Percentiles rank a stretch among this genome's conserved stretches.
phyloP scores from a whole-genome alignment of 495 filamentous ascomycete species.

The Entonaema liquescens region DNA sequence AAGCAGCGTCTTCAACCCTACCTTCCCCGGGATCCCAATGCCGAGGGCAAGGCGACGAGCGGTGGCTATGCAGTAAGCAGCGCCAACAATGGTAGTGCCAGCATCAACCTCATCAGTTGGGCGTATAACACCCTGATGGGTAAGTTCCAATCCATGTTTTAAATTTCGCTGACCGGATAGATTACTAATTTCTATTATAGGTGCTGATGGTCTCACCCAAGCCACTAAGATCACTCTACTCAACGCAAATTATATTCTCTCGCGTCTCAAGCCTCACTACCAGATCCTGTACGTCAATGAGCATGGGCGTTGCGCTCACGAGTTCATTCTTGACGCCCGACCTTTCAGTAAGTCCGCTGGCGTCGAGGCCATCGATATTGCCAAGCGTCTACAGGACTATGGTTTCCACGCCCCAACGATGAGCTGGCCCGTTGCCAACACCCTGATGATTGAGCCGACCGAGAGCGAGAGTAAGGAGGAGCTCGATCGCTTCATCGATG shows the following conservation, averaged over 20 bases:
- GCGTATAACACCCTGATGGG: conserved; percentile 98
- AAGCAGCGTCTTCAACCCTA: conserved; percentile 79
- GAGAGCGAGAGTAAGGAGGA: conserved; percentile 94
- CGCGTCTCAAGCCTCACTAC: conserved; percentile 88
- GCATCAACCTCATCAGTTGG: conserved; percentile 96
- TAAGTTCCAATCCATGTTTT: conserved; percentile 39
- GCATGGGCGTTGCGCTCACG: conserved; percentile 90
- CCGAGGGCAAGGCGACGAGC: conserved; percentile 48
- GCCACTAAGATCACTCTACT: conserved; percentile 94
- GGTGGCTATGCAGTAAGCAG: conserved; percentile 76
- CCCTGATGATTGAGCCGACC: conserved; percentile 98
- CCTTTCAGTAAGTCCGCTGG: conserved; percentile 84
- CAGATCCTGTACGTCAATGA: conserved; percentile 91
- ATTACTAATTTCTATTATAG: conserved; percentile 45
- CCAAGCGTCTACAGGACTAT: conserved; percentile 97
- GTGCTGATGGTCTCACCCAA: conserved; percentile 85
- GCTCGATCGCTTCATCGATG: conserved; percentile 93
- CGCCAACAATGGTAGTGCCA: conserved; percentile 89
- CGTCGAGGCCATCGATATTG: conserved; percentile 95
- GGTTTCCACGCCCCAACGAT: conserved; percentile 99
- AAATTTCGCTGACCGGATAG: neutral
- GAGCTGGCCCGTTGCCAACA: conserved; percentile 96
- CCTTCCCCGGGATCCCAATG: conserved; percentile 74
- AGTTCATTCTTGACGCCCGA: conserved; percentile 96
- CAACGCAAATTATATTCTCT: conserved; percentile 98